Conservation (phyloP, 2,329 filamentous ascomycete species). For the Phialocephala subalpina region DNA sequence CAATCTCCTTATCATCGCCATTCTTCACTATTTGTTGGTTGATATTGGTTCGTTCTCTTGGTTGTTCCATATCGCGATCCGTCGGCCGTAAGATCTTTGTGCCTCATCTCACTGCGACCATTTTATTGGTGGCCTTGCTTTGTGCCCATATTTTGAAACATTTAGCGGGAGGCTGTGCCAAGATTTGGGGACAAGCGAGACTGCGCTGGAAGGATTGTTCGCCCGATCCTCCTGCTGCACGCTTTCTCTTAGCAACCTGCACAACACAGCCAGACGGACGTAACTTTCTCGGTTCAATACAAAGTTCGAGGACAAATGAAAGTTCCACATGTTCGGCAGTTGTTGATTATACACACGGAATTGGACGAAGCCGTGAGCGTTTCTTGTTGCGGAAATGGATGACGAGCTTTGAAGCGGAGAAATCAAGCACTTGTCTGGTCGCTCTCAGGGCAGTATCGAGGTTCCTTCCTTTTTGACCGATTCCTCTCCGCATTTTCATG, state of each 20-base stretch:
- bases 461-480: no score
- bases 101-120: background rate
- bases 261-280: background rate
- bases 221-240: background rate
- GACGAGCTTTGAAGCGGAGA: no score
- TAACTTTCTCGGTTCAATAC: background rate
- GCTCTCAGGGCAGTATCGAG: no score
- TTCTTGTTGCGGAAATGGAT: no score
- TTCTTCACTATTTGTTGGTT: background rate
- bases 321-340: no score
- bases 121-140: background rate
- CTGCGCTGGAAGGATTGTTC: conserved; percentile 3
- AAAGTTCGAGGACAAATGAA: no score
- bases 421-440: no score
- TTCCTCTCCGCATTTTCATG: no score
- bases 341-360: no score
- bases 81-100: background rate
- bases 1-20: background rate
- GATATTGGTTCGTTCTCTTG: conserved; percentile 1
- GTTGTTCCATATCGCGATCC: conserved; percentile 9
- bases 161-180: conserved; percentile 2
- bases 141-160: background rate
- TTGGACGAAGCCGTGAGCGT: no score
- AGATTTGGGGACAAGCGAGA: background rate
- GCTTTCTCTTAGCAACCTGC: background rate